Conservation (phyloP, 768 basidiomycete species). For the Tulasnella sp. region DNA sequence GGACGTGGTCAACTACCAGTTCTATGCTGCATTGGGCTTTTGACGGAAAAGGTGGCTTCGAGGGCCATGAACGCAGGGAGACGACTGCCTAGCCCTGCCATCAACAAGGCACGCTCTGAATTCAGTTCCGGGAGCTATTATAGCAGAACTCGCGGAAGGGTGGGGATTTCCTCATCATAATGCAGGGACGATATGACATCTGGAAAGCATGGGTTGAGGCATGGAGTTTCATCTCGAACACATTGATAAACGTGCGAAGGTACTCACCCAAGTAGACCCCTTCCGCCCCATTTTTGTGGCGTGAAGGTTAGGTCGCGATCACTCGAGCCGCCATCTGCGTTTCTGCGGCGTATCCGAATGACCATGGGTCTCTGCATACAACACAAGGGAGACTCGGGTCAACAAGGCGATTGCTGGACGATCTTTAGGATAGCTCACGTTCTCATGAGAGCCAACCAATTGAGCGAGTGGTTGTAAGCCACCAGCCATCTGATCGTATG, state of each 20-base stretch:
- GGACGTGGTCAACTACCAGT: too few relatives aligned
- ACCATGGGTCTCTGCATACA: conserved; percentile 15
- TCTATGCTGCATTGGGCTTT: background rate
- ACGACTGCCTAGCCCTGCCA: too few relatives aligned
- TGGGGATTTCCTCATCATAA: conserved; percentile 14
- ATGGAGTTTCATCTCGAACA: background rate
- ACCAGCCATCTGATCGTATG: conserved; percentile 39
- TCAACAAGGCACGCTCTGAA: too few relatives aligned
- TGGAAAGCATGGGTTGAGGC: background rate
- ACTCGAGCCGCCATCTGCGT: background rate
- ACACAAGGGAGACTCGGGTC: background rate
- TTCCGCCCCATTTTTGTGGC: conserved; percentile 75
- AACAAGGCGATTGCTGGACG: background rate
- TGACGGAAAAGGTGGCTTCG: too few relatives aligned
- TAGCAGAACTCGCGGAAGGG: too few relatives aligned
- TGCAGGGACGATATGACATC: conserved; percentile 27
- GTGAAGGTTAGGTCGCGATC: conserved; percentile 39
- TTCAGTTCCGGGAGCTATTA: too few relatives aligned
- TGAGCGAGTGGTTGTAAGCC: conserved; percentile 55
- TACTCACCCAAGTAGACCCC: conserved; percentile 70
- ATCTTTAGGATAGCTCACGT: conserved; percentile 46
- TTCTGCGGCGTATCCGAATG: conserved; percentile 16
- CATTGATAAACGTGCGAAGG: background rate
- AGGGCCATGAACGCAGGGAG: too few relatives aligned
- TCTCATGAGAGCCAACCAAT: conserved; percentile 66